Evolutionary conservation across 768 basidiomycete species (phyloP), one percentile per base, ranked within the genome.

Genomic region (Hydnomerulius pinastri): DNA sequence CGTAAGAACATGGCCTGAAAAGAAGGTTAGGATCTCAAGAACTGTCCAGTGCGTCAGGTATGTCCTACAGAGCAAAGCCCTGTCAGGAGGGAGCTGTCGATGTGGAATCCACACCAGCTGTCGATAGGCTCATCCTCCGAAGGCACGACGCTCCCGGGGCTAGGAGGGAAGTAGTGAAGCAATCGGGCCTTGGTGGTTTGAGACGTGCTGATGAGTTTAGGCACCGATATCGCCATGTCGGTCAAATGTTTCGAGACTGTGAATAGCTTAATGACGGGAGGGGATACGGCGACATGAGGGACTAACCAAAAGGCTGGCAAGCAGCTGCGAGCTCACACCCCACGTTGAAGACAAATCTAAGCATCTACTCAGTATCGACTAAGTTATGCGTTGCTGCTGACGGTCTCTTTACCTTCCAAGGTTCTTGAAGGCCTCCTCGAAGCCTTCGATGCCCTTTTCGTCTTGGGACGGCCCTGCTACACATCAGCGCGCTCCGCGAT

Each of bases 31-130:
- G 47, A 32, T 44, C n/a, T 57, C 55, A 43, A 12, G 41, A 35
- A 21, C 42, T 9, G 6, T 12, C 41, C 37, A 42, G 28, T 27
- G 15, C 17, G 30, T 36, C 33, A 52, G 23, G 51, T 46, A 21
- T 4, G 29, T 58, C 80, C 66, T 65, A 89, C 89, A 42, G 91
- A 88, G 69, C 94, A 98, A 28, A 99, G 81, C 2, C 93, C 97
- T 2, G 97, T 99, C 48, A 99, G 71, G 32, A 92, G 68, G 7
- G 87, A 87, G 61, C 98, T 93, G 64, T 99, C 97, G 18, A 93
- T 75, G 68, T 98, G 96, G 60, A 93, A 93, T 15, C 96, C 96
- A 71, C 96, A 98, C 83, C 92, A 94, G 56, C 84, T 90, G 56
- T 97, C 92, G 24, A 92, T 71, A 2, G 84, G 74, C 41, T 85